A percentile compares a stretch with the other conserved stretches of the same genome.
Evolutionary conservation across 495 filamentous ascomycete species (phyloP).

Genomic region (Penicillium canescens): DNA sequence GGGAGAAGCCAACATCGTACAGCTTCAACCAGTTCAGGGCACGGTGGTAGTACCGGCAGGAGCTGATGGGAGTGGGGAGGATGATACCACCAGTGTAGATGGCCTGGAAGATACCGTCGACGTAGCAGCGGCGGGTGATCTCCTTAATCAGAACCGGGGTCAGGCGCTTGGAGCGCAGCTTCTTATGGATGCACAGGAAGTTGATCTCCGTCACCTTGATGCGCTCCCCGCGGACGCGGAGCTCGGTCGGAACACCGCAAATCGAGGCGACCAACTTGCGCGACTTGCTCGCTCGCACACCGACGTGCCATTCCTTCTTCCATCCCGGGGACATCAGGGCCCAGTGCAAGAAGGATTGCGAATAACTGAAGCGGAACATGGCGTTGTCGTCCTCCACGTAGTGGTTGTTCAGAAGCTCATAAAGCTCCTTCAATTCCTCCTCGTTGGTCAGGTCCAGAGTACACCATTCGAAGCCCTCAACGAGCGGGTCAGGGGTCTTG

Average conservation of each 20-base stretch:
- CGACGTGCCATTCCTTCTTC: conserved; percentile 93
- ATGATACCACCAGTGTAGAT: conserved; percentile 93
- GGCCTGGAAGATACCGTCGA: conserved; percentile 82
- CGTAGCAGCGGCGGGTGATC: conserved; percentile 87
- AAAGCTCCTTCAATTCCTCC: conserved; percentile 75
- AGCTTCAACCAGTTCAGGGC: conserved; percentile 93
- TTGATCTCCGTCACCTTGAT: conserved; percentile 89
- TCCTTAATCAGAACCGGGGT: conserved; percentile 95
- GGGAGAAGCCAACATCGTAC: conserved; percentile 88
- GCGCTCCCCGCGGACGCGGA: conserved; percentile 75
- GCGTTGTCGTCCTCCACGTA: conserved; percentile 96
- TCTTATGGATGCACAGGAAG: conserved; percentile 97
- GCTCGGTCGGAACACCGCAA: conserved; percentile 78
- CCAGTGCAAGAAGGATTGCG: conserved; percentile 84
- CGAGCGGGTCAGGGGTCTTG: conserved; percentile 61
- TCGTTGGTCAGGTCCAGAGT: conserved; percentile 80
- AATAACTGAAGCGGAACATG: conserved; percentile 98
- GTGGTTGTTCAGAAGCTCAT: conserved; percentile 83
- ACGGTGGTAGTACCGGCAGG: conserved; percentile 92
- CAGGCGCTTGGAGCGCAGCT: conserved; percentile 87
- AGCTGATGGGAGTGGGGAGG: conserved; percentile 85
- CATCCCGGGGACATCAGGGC: conserved; percentile 94
- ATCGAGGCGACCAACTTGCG: conserved; percentile 91
- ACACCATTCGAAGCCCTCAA: conserved; percentile 90
- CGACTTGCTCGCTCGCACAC: conserved; percentile 76